phyloP scores from a whole-genome alignment of 768 basidiomycete genomes.

The Lactifluus hygrophoroides region DNA sequence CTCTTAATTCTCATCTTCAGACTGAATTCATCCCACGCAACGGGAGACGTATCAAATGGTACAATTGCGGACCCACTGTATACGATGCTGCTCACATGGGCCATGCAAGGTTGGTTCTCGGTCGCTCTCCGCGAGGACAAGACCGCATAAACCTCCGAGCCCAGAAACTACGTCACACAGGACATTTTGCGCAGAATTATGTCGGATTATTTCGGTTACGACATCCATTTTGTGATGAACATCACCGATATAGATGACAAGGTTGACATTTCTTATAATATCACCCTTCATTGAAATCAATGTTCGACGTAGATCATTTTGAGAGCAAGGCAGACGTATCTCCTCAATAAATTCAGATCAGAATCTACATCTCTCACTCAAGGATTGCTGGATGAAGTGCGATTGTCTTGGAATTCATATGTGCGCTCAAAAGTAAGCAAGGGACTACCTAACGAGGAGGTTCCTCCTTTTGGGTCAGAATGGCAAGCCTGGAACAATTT shows the following conservation, averaged over 20 bases:
- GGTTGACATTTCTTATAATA: slow-evolving; percentile 35
- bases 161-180: slow-evolving; percentile 93
- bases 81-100: slow-evolving; percentile 99
- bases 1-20: slow-evolving; percentile 31
- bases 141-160: background rate
- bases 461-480: slow-evolving; percentile 41
- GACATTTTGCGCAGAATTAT: slow-evolving; percentile 86
- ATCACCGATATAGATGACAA: slow-evolving; percentile 99
- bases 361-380: slow-evolving; percentile 47
- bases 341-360: slow-evolving; percentile 53
- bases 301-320: slow-evolving; percentile 69
- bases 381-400: slow-evolving; percentile 47
- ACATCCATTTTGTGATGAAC: slow-evolving; percentile 99
- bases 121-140: background rate
- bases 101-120: slow-evolving; percentile 71
- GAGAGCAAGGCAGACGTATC: slow-evolving; percentile 74
- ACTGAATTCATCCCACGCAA: slow-evolving; percentile 65
- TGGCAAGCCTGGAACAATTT: slow-evolving; percentile 43
- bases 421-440: slow-evolving; percentile 54
- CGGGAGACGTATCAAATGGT: slow-evolving; percentile 86
- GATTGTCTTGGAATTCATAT: slow-evolving; percentile 58
- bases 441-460: slow-evolving; percentile 46
- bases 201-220: slow-evolving; percentile 93
- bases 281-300: background rate
- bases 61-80: slow-evolving; percentile 98